Percentiles rank a stretch among this genome's conserved stretches.
phyloP scores from a whole-genome alignment of 202 grass and related monocot species.

The Setaria italica region DNA sequence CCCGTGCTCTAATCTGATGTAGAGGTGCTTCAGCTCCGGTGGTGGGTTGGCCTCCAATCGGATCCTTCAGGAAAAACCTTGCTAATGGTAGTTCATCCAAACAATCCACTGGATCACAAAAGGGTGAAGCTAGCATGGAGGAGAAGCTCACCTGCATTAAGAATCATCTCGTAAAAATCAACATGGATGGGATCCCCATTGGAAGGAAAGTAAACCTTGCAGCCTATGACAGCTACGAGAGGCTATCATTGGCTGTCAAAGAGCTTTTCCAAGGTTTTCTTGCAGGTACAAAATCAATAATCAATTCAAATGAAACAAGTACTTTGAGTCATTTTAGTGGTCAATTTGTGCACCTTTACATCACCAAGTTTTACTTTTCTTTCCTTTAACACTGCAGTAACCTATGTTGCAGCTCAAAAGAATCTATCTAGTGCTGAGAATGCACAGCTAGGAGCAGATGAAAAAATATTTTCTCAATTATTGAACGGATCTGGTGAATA shows the following conservation, averaged over 20 bases:
- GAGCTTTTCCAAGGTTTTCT: constrained; percentile 86
- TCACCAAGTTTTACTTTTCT: constrained; percentile 20
- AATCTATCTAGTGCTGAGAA: constrained; percentile 47
- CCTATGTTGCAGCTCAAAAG: constrained; percentile 70
- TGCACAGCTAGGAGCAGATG: constrained; percentile 44
- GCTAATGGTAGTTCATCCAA: constrained; percentile 64
- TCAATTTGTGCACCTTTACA: constrained; percentile 24
- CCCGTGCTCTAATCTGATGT: constrained; percentile 25
- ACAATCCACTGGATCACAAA: constrained; percentile 54
- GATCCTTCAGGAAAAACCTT: constrained; percentile 88
- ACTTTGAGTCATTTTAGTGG: constrained; percentile 14
- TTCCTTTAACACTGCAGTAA: constrained; percentile 23
- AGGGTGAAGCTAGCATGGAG: constrained; percentile 47
- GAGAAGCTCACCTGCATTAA: constrained; percentile 58
- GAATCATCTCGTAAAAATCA: constrained; percentile 78
- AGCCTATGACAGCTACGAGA: constrained; percentile 73
- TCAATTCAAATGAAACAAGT: constrained; percentile 36
- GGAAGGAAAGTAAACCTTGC: constrained; percentile 91
- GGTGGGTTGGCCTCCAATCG: constrained; percentile 95
- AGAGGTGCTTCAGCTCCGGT: constrained; percentile 66
- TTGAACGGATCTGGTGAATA: constrained; percentile 91
- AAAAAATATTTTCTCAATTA: constrained; percentile 76
- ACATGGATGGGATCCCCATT: constrained; percentile 98
- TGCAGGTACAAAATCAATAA: constrained; percentile 64
- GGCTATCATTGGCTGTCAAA: constrained; percentile 69